Evolutionary conservation across 2,329 filamentous ascomycete species (phyloP), one percentile per base, ranked within the genome.

Genomic region (Paecilomyces formosus): DNA sequence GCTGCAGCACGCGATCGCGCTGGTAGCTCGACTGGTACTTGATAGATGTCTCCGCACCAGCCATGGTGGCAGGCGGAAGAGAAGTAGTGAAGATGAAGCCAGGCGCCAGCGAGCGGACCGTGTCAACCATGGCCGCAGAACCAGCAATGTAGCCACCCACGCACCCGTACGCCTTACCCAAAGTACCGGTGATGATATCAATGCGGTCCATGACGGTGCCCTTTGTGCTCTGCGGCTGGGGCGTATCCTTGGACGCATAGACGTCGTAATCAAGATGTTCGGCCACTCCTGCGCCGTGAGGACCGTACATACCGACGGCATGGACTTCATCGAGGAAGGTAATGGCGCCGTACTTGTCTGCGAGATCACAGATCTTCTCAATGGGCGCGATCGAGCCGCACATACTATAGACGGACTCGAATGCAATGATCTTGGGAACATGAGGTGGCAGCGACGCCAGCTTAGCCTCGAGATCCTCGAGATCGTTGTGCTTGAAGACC

Each of bases 21-120:
- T 88, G 84, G 73, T 96, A 88, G 55, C 81, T 81, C 79, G 90
- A 88, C 75, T 97, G 94, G 73, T 97, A 97, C 71, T 97, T 90
- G 68, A 99, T 97, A 35, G 94, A 92, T 0, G 90, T 82, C 72
- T 87, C 85, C 22, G 94, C 94, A 57, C 94, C 94, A 21, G 94
- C 92, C 94, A 99, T 99, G 62, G 92, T 95, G 13, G 94, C 92
- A 0, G 94, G 94, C 3, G 94, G 94, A 12, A 99, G 85, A 9
- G 92, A 96, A 4, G 94, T 99, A 53, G 94, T 99, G 80, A 99
- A 99, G 75, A 99, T 99, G 79, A 99, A 99, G 28, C 94, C 94
- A 3, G 94, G 92, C 1, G 94, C 94, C 49, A 97, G 85, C 8
- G 94, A 97, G 56, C 94, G 90, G 68, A 99, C 89, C 61, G 90